These are phyloP conservation scores for Rhizophagus sp. DNA, from an alignment of 192 early-diverging fungal species.

Conservation along the genomic window DNA sequence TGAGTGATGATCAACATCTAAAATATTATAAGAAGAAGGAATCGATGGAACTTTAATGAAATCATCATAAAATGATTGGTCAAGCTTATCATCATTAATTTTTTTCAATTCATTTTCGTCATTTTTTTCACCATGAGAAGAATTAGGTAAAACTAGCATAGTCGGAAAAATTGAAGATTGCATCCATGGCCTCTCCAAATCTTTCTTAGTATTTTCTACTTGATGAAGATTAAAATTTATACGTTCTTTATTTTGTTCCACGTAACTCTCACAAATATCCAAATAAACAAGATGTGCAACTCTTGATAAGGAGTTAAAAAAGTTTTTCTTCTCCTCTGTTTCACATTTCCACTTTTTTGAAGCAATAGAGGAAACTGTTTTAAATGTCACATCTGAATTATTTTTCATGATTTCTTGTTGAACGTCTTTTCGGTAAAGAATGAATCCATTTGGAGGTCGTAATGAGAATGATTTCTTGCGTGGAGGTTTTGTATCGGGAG, in stretches of 20 bases:
- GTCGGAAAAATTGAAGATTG: neutral
- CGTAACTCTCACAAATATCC: neutral
- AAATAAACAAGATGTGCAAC: neutral
- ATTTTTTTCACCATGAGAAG: neutral
- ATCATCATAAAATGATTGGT: neutral
- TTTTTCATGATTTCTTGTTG: neutral
- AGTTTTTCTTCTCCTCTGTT: neutral
- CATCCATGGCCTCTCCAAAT: neutral
- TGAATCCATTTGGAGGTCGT: slow-evolving; percentile 9
- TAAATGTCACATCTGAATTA: slow-evolving; percentile 7
- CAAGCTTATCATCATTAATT: neutral
- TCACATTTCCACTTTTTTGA: neutral
- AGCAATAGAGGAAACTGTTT: neutral
- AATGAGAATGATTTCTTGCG: neutral
- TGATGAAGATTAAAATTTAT: neutral
- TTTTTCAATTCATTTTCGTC: no score
- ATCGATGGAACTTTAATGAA: neutral
- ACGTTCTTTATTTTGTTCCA: slow-evolving; percentile 1
- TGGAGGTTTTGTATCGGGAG: neutral
- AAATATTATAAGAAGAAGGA: neutral
- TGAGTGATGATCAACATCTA: neutral
- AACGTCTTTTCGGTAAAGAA: slow-evolving; percentile 13
- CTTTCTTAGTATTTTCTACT: neutral
- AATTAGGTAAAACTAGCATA: neutral
- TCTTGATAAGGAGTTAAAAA: neutral